Percentiles rank a stretch among this genome's conserved stretches.
phyloP scores from a whole-genome alignment of 192 early-diverging fungal species.

The Backusella circina region DNA sequence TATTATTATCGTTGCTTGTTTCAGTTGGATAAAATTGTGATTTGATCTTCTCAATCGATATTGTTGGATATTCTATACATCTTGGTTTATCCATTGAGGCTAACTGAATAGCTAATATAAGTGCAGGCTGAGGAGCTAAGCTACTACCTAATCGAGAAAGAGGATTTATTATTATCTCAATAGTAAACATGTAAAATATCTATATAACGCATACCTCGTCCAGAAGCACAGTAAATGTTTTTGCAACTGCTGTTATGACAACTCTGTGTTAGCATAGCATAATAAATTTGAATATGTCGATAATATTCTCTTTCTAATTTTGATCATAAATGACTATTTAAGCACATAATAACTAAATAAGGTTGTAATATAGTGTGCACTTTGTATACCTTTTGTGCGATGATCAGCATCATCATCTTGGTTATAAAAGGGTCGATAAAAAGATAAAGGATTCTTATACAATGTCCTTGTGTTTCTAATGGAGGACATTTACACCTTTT shows the following conservation, averaged over 20 bases:
- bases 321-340: background rate
- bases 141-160: background rate
- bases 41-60: background rate
- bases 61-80: background rate
- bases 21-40: background rate
- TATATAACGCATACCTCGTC: background rate
- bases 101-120: constrained; percentile 11
- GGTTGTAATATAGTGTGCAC: background rate
- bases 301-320: background rate
- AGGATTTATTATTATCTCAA: background rate
- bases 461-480: background rate
- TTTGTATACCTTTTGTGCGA: constrained; percentile 1
- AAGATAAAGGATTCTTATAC: constrained; percentile 1
- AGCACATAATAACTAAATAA: constrained; percentile 1
- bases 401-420: background rate
- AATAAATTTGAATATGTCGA: constrained; percentile 3
- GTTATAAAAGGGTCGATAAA: background rate
- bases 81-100: background rate
- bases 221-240: constrained; percentile 2
- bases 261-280: background rate
- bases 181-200: background rate
- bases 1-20: background rate
- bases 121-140: constrained; percentile 10
- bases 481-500: constrained; percentile 4
- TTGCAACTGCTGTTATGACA: background rate